Evolutionary conservation across 2,329 filamentous ascomycete species (phyloP), one percentile per base, ranked within the genome.

Genomic region (Aschersonia sp.): DNA sequence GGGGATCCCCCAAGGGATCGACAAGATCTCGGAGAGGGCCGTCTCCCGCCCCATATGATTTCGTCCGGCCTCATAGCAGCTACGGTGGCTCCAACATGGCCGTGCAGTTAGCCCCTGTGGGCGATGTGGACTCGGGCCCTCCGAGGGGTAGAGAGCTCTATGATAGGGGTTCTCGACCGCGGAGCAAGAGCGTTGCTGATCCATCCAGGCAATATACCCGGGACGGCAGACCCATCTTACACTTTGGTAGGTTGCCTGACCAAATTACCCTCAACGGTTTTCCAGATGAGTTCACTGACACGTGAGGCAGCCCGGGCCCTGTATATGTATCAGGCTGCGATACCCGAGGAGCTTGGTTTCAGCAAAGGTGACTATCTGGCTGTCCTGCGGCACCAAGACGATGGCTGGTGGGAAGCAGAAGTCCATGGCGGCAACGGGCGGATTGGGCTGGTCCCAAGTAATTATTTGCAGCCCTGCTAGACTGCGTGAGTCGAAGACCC

Each of bases 401-500:
- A 98, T 60, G 92, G 92, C 22, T 98, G 92, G 92, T 98, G 94
- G 92, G 92, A 98, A 68, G 94, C 94, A 10, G 90, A 96, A 64
- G 79, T 96, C 41, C 85, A 89, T 43, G 81, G 82, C 30, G 73
- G 75, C 53, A 76, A 72, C 52, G 78, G 74, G 45, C 72, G 66
- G 45, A 61, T 73, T 49, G 79, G 79, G 51, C 69, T 83, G 58
- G 79, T 83, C 54, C 79, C 79, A 53, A 83, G 79, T 63, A 83
- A 83, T 60, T 83, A 83, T 56, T 68, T 83, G 50, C 74, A 79
- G 62, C 66, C 72, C 43, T 71, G 69, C 51, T 75, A 43, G 43
- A 45, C 9, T 30, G 29, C 8, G n/a, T 12, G 6, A 5, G n/a
- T 22, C 7, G 10, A 22, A 37, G 8, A 9, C 35, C 12, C 5